These are phyloP conservation scores for Jackrogersella multiformis DNA, from an alignment of 495 filamentous ascomycete genomes.

Conservation along the genomic window DNA sequence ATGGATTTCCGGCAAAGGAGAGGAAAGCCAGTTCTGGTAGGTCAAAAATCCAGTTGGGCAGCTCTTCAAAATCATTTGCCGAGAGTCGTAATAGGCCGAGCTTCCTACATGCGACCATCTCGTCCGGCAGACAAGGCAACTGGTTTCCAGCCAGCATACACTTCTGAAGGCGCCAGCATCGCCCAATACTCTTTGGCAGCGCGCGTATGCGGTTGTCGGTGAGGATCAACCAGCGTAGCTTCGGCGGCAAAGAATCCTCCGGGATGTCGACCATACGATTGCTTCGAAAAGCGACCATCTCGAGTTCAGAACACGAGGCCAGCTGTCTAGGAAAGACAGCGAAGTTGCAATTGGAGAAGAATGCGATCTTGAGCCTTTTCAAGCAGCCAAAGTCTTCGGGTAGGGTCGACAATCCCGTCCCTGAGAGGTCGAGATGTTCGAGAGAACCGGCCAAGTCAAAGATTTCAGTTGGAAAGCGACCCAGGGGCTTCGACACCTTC, in stretches of 20 bases:
- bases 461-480: constrained; percentile 52
- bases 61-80: constrained; percentile 47
- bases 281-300: constrained; percentile 57
- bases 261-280: constrained; percentile 56
- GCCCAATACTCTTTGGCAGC: constrained; percentile 52
- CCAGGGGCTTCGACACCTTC: constrained; percentile 50
- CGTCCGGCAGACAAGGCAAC: constrained; percentile 46
- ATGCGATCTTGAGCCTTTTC: constrained; percentile 54
- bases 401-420: constrained; percentile 51
- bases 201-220: constrained; percentile 51
- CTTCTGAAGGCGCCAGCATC: constrained; percentile 52
- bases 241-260: constrained; percentile 52
- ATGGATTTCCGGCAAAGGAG: constrained; percentile 58
- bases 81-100: constrained; percentile 54
- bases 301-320: constrained; percentile 52
- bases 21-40: constrained; percentile 57
- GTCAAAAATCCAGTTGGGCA: constrained; percentile 55
- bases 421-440: constrained; percentile 57
- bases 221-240: constrained; percentile 56
- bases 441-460: constrained; percentile 51
- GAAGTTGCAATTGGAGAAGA: constrained; percentile 59
- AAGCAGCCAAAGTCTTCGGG: constrained; percentile 51
- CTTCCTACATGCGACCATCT: constrained; percentile 54
- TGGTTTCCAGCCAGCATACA: constrained; percentile 57
- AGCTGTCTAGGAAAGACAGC: constrained; percentile 52